phyloP scores from a whole-genome alignment of 2,329 filamentous ascomycete species.

The Thyridium curvatum region DNA sequence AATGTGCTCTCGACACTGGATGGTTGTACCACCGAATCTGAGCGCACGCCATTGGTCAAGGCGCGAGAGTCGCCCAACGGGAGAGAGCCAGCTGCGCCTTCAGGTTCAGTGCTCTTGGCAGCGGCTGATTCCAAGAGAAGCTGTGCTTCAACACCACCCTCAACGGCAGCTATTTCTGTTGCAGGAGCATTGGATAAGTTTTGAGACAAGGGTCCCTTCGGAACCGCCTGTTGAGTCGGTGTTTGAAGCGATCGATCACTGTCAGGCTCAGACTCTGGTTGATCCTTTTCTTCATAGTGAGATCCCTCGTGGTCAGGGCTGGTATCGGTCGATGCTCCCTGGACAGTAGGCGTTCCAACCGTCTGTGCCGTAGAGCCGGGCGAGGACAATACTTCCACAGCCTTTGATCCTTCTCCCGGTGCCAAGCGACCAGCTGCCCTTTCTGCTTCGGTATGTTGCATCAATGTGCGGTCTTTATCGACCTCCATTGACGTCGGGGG shows the following conservation, averaged over 20 bases:
- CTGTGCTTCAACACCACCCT: constrained; percentile 34
- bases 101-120: not conserved
- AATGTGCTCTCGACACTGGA: too few relatives aligned
- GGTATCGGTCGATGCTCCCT: constrained; percentile 65
- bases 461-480: too few relatives aligned
- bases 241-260: constrained; percentile 1
- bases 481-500: too few relatives aligned
- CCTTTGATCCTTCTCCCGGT: constrained; percentile 13
- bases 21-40: too few relatives aligned
- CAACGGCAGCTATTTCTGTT: constrained; percentile 12
- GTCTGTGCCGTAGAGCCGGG: constrained; percentile 66
- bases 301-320: constrained; percentile 65
- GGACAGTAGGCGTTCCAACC: constrained; percentile 63
- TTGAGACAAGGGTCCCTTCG: constrained; percentile 5
- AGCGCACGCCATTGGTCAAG: too few relatives aligned
- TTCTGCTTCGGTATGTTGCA: too few relatives aligned
- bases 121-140: constrained; percentile 35
- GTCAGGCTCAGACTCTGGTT: constrained; percentile 17
- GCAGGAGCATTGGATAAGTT: too few relatives aligned
- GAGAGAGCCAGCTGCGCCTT: not conserved
- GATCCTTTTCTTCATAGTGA: constrained; percentile 37
- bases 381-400: constrained; percentile 43
- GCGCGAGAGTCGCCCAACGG: not conserved
- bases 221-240: constrained; percentile 10
- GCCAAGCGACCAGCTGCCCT: too few relatives aligned